Base-by-base conservation (phyloP, 257 asterid species). In the Primulina eburnea region DNA sequence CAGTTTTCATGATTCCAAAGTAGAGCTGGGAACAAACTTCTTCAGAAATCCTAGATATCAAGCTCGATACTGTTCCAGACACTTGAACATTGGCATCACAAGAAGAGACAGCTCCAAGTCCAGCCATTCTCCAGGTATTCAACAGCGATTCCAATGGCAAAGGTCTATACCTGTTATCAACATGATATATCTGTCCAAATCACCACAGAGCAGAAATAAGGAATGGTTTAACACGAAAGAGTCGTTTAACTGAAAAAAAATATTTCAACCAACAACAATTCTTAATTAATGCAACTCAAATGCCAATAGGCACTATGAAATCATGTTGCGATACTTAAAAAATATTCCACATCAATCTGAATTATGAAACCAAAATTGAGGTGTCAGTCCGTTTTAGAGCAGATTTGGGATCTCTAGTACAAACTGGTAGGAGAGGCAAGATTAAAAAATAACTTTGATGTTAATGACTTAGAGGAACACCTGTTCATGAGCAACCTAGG, bases 11-110 rank as follows among this genome's bases (percentile, higher is more conserved):
- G 78, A 93, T 84, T 71, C 89, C 92, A 7, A 35, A 53, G 75
- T 90, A 90, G 66, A 93, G 96, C 75, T 93, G 96, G 28, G 81
- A 80, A 71, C 90, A 89, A 82, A 90, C 87, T 74, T 83, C 90
- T 73, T 85, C 90, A 73, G 95, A 82, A 68, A 90, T 80, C 75
- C 76, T 80, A 50, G 89, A 84, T 72, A 86, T 70, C 76, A 90
- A 82, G 79, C 81, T 73, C 40, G 60, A 77, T 50, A 71, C 64
- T 60, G 82, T 72, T 70, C 73, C 73, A 75, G 78, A 40, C 67
- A 64, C 84, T 61, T 76, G 76, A 73, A 32, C 78, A 70, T 74
- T 74, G 72, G 76, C 77, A 75, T 77, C 79, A 65, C 78, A 75
- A 60, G 63, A 63, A 60, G 60, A 11, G 55, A 26, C 81, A 67